Conservation (phyloP, 2,329 filamentous ascomycete species). For the Emericellopsis cladophorae region DNA sequence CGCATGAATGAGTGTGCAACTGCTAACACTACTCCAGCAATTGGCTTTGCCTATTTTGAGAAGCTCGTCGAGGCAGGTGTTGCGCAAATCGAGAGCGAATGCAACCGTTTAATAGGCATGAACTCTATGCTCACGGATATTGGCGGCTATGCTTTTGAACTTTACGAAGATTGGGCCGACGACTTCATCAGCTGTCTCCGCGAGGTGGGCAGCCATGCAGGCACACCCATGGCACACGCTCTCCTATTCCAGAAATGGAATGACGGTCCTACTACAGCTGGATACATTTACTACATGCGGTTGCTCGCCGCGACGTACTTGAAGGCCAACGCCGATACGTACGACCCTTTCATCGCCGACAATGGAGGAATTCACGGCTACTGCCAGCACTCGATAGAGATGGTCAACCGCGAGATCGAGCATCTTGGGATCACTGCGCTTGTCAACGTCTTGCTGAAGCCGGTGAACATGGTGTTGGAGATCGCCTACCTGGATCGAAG, state of each 20-base stretch:
- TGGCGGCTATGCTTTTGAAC: slow-evolving; percentile 51
- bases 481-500: slow-evolving; percentile 88
- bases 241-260: slow-evolving; percentile 62
- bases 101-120: slow-evolving; percentile 57
- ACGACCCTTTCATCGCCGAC: slow-evolving; percentile 58
- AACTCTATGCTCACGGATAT: slow-evolving; percentile 57
- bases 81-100: slow-evolving; percentile 55
- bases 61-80: slow-evolving; percentile 59
- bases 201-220: slow-evolving; percentile 46
- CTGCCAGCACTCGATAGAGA: slow-evolving; percentile 58
- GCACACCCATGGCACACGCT: slow-evolving; percentile 38
- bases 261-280: slow-evolving; percentile 49
- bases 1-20: too few species aligned
- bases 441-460: slow-evolving; percentile 66
- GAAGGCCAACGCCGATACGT: slow-evolving; percentile 58
- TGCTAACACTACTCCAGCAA: slow-evolving; percentile 40
- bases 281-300: slow-evolving; percentile 76
- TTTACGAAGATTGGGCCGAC: slow-evolving; percentile 69
- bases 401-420: slow-evolving; percentile 74
- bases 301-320: slow-evolving; percentile 77
- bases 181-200: slow-evolving; percentile 58
- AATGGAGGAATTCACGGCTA: slow-evolving; percentile 48
- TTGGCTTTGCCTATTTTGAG: slow-evolving; percentile 90
- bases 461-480: slow-evolving; percentile 67
- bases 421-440: slow-evolving; percentile 73